A percentile compares a stretch with the other conserved stretches of the same genome.
Evolutionary conservation across 1,139 yeast species (phyloP).

Genomic region (Zygotorulaspora mrakii): DNA sequence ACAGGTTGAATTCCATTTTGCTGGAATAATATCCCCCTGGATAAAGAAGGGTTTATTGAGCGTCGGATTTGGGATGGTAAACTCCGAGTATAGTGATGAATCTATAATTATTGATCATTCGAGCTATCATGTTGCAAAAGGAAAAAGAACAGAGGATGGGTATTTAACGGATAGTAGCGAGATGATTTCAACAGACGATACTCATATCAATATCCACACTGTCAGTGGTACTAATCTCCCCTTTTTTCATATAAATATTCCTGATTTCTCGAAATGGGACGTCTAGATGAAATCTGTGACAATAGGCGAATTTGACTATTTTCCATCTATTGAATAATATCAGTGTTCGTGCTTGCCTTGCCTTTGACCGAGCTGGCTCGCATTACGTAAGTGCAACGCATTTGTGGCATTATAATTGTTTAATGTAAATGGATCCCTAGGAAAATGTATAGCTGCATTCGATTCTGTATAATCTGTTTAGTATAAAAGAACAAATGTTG

Average conservation of each 20-base stretch:
- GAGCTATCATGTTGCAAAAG: constrained; percentile 33
- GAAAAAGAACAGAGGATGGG: constrained; percentile 37
- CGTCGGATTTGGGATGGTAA: constrained; percentile 73
- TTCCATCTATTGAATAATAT: no score
- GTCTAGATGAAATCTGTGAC: no score
- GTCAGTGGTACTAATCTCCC: constrained; percentile 73
- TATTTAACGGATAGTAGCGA: constrained; percentile 3
- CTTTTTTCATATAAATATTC: constrained; percentile 82
- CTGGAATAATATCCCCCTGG: constrained; percentile 87
- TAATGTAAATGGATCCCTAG: no score
- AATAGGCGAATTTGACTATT: no score
- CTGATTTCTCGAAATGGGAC: constrained; percentile 51
- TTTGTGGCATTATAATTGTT: no score
- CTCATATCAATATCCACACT: constrained; percentile 36
- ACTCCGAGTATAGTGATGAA: constrained; percentile 37
- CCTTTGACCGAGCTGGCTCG: no score
- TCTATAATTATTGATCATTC: constrained; percentile 32
- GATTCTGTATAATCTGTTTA: no score
- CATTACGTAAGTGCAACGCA: no score
- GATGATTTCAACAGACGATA: background rate
- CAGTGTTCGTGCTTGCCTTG: no score
- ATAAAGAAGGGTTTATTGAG: constrained; percentile 68
- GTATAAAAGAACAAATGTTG: no score
- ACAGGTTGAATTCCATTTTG: constrained; percentile 84
- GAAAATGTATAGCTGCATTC: no score